Conservation (phyloP, 352 stramenopile genomes). For the Stramenopiles sp. region DNA sequence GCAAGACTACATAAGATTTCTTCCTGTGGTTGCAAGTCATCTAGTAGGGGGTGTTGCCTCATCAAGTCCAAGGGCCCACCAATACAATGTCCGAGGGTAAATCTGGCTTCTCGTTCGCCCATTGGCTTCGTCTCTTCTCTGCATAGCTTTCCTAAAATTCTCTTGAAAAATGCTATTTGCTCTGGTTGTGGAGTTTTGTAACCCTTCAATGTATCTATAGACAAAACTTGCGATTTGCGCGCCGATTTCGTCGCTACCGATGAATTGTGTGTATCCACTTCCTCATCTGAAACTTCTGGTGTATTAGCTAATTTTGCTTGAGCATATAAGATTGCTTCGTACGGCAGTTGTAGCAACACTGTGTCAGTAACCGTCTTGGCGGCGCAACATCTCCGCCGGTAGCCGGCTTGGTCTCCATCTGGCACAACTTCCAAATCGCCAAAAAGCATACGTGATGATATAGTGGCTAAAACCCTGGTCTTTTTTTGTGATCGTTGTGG, state of each 20-base stretch:
- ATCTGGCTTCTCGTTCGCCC: neutral
- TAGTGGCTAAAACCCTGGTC: neutral
- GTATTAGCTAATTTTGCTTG: neutral
- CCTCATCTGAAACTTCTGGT: neutral
- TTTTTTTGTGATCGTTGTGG: neutral
- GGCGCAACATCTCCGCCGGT: neutral
- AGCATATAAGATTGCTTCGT: neutral
- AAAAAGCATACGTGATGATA: neutral
- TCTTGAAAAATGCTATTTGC: neutral
- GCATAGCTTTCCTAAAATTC: no score
- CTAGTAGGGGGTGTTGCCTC: neutral
- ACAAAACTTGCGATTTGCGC: neutral
- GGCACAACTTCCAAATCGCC: neutral
- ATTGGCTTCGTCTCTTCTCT: neutral
- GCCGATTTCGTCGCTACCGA: neutral
- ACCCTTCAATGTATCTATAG: neutral
- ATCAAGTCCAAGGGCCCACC: neutral
- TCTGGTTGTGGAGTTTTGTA: neutral
- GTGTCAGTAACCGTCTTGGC: neutral
- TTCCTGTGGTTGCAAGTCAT: neutral
- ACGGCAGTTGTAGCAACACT: neutral
- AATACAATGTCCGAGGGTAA: neutral
- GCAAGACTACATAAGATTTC: neutral
- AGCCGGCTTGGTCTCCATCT: neutral
- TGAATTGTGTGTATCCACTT: neutral